A percentile compares a stretch with the other conserved stretches of the same genome.
Evolutionary conservation across 1,284 basidiomycete species (phyloP).

Genomic region (Trichosporon sp.): DNA sequence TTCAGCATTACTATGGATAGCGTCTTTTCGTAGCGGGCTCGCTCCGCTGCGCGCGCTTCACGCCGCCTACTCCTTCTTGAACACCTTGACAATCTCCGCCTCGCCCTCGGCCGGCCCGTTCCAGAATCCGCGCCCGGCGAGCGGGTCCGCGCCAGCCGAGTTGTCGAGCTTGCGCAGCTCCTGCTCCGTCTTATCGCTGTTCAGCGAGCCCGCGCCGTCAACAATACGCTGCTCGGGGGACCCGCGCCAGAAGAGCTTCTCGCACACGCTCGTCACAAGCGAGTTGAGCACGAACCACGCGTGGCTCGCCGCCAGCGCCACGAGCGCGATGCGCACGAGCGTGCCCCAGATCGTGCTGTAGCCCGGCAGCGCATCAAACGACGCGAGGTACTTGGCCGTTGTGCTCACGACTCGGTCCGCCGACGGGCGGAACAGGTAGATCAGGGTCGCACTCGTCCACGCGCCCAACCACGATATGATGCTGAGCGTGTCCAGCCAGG

Average conservation of each 20-base stretch:
- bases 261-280: conserved; percentile 65
- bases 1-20: background rate
- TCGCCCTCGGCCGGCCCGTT: conserved; percentile 42
- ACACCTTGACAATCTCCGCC: conserved; percentile 32
- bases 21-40: background rate
- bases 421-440: conserved; percentile 68
- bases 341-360: conserved; percentile 34
- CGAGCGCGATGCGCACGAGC: conserved; percentile 63
- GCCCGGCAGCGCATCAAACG: conserved; percentile 31
- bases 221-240: conserved; percentile 57
- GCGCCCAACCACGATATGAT: conserved; percentile 83
- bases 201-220: background rate
- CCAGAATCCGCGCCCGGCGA: conserved; percentile 31
- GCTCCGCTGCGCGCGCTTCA: background rate
- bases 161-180: conserved; percentile 12
- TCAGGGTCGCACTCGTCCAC: conserved; percentile 76
- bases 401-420: conserved; percentile 3
- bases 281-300: conserved; percentile 66
- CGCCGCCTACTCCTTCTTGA: conserved; percentile 34
- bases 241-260: conserved; percentile 67
- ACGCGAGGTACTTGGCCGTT: conserved; percentile 31
- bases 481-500: conserved; percentile 86
- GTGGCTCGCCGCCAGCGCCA: conserved; percentile 74
- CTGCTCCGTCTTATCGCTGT: conserved; percentile 1
- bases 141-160: background rate